phyloP scores from a whole-genome alignment of 1,284 basidiomycete species.

The Sparassis latifolia region DNA sequence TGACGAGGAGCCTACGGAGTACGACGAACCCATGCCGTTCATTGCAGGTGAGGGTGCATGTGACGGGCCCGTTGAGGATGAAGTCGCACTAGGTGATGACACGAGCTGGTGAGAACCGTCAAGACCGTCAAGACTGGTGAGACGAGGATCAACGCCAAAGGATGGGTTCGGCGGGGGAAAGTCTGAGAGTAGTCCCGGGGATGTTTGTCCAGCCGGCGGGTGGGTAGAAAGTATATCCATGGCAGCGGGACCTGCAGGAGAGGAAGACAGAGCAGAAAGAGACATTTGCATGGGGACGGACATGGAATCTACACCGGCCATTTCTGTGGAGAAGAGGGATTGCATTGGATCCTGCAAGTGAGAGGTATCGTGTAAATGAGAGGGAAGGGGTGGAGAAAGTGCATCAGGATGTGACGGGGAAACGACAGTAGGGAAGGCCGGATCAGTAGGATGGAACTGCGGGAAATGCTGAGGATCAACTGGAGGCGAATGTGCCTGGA shows the following conservation, averaged over 20 bases:
- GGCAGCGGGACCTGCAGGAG: conserved; percentile 27
- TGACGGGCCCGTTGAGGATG: conserved; percentile 33
- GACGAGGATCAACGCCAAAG: conserved; percentile 20
- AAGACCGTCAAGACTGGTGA: conserved; percentile 20
- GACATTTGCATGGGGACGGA: conserved; percentile 34
- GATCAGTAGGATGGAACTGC: conserved; percentile 18
- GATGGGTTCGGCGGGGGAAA: conserved; percentile 26
- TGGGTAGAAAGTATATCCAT: conserved; percentile 32
- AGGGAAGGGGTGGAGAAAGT: conserved; percentile 10
- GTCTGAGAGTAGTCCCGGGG: conserved; percentile 32
- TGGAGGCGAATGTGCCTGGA: conserved; percentile 15
- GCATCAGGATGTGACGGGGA: conserved; percentile 23
- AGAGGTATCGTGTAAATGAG: conserved; percentile 8
- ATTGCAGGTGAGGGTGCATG: conserved; percentile 37
- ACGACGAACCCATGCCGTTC: conserved; percentile 26
- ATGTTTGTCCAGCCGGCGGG: conserved; percentile 18
- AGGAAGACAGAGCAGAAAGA: conserved; percentile 25
- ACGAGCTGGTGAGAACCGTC: conserved; percentile 22
- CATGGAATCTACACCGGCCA: conserved; percentile 28
- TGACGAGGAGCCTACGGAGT: conserved; percentile 26
- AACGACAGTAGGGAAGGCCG: conserved; percentile 20
- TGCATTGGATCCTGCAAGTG: conserved; percentile 25
- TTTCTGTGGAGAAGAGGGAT: conserved; percentile 31
- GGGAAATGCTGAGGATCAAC: conserved; percentile 23
- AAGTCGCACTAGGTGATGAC: conserved; percentile 35